phyloP scores from a whole-genome alignment of 768 basidiomycete species.

The Rhizopogon salebrosus region DNA sequence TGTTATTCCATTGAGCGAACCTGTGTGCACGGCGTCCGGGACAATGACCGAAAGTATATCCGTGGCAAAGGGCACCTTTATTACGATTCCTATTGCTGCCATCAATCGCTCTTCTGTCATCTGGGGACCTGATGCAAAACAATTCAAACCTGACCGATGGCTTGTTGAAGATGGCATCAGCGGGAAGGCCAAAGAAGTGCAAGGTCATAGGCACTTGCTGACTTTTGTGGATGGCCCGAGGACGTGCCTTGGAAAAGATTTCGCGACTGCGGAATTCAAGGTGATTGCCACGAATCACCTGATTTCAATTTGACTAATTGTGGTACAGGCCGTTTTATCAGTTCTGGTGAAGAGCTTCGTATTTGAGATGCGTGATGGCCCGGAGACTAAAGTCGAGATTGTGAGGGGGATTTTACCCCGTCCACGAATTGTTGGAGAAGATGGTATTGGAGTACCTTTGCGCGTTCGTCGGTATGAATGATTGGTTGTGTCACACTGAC shows the following conservation, averaged over 20 bases:
- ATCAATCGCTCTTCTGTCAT: conserved; percentile 19
- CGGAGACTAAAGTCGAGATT: conserved; percentile 9
- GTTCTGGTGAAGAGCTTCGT: conserved; percentile 30
- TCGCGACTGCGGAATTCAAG: conserved; percentile 24
- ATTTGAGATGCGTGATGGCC: conserved; percentile 17
- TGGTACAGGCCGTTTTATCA: conserved; percentile 7
- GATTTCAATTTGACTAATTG: background rate
- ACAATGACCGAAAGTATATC: conserved; percentile 33
- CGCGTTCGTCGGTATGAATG: conserved; percentile 20
- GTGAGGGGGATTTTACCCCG: conserved; percentile 12
- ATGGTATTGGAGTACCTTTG: conserved; percentile 26
- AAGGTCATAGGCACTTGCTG: conserved; percentile 23
- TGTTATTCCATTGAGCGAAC: conserved; percentile 50
- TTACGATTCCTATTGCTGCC: conserved; percentile 27
- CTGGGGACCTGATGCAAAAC: conserved; percentile 23
- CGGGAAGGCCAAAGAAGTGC: conserved; percentile 14
- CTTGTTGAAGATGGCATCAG: conserved; percentile 7
- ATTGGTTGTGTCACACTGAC: too few species aligned
- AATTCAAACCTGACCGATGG: conserved; percentile 22
- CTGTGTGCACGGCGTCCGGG: conserved; percentile 40
- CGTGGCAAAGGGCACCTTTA: conserved; percentile 42
- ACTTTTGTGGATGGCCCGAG: conserved; percentile 25
- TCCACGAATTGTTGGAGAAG: conserved; percentile 16
- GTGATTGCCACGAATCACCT: conserved; percentile 3
- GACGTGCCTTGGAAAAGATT: conserved; percentile 23